Base-by-base conservation (phyloP, 805 yeast species). In the Clavispora fructus region DNA sequence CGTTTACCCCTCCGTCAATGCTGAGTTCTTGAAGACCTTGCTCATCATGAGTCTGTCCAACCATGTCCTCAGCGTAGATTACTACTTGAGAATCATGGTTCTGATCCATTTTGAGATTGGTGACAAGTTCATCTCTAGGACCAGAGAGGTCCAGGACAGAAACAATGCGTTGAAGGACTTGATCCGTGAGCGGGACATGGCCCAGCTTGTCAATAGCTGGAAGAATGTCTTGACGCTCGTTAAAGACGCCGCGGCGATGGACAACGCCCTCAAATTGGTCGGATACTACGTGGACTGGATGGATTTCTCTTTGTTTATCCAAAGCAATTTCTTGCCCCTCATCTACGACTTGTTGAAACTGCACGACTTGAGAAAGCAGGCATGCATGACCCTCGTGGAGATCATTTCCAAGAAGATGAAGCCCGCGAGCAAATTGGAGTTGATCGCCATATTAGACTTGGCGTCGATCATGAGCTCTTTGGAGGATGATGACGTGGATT, bases 251-350 rank as follows among this genome's bases (percentile, higher is more conserved):
- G 52, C 45, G 3, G 74, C 85, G 50, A 55, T 87, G 57, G 80
- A 76, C 51, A 77, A 77, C 49, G 68, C 81, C 7, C 73, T 89
- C 42, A 73, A 73, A 43, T 82, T 82, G 45, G 79, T 94, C 46
- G 97, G 97, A 10, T 80, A 81, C 11, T 94, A 86, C 77, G 86
- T 90, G 23, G 83, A 91, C 23, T 94, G 99, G 99, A 88, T 91
- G 62, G 95, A 88, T 61, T 82, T 91, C 50, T 73, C 83, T 45
- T 71, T 88, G 55, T 80, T 92, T 45, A 74, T 90, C 28, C 80
- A 79, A 42, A 74, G 77, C 30, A 78, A 78, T 19, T 82, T 78
- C 54, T 68, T 87, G 56, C 65, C 72, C 26, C 60, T 78, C 32
- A 75, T 89, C 40, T 83, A 80, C 57, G 77, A 75, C 48, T 83